phyloP scores from a whole-genome alignment of 208 protist species.

The Crithidia fasciculata region DNA sequence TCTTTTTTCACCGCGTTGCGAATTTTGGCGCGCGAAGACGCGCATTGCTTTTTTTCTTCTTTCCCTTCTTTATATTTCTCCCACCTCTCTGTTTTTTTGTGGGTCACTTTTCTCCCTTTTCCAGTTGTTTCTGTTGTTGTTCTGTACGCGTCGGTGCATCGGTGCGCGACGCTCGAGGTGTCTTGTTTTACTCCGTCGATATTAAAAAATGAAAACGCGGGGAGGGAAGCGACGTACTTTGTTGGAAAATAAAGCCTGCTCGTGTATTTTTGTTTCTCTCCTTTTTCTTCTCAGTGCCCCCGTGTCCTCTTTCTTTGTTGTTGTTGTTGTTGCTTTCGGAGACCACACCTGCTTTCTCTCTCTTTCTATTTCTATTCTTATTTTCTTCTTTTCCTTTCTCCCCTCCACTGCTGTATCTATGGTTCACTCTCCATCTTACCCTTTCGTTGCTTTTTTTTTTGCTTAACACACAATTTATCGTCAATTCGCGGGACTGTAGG shows the following conservation, averaged over 20 bases:
- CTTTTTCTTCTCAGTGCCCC: conserved; percentile 11
- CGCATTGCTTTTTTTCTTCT: conserved; percentile 4
- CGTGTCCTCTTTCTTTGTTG: too few relatives aligned
- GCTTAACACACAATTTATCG: background rate
- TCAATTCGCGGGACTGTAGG: too few relatives aligned
- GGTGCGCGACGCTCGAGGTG: too few relatives aligned
- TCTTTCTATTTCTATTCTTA: conserved; percentile 5
- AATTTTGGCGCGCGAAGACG: too few relatives aligned
- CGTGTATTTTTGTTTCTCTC: conserved; percentile 8
- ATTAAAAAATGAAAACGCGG: background rate
- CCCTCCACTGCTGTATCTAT: too few relatives aligned
- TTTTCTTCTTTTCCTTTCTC: conserved; percentile 10
- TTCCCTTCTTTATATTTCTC: background rate
- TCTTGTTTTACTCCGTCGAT: background rate
- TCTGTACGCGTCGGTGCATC: too few relatives aligned
- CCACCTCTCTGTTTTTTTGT: background rate
- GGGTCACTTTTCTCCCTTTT: conserved; percentile 2
- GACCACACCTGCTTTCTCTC: background rate
- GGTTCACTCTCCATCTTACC: too few relatives aligned
- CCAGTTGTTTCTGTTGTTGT: background rate
- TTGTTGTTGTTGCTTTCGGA: background rate
- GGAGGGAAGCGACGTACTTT: too few relatives aligned
- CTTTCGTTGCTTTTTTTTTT: background rate
- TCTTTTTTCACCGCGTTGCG: conserved; percentile 13
- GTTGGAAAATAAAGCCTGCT: too few relatives aligned